These are phyloP conservation scores for Annulohypoxylon truncatum DNA, from an alignment of 2,329 filamentous ascomycete genomes.

Conservation along the genomic window DNA sequence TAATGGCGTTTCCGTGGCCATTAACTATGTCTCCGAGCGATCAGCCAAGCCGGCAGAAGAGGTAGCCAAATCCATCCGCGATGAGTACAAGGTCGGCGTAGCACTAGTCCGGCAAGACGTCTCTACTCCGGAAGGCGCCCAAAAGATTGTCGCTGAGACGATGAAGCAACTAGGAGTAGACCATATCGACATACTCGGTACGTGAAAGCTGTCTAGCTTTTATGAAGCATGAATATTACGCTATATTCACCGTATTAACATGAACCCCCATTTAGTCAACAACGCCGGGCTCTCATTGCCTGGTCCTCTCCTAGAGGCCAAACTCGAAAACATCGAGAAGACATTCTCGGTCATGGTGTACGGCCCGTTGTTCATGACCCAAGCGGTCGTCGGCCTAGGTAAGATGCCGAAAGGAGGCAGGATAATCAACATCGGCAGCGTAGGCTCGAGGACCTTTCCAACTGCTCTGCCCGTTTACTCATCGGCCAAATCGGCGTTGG, in stretches of 20 bases:
- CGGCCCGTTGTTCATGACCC: constrained; percentile 44
- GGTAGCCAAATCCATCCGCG: constrained; percentile 46
- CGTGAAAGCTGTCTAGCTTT: not conserved
- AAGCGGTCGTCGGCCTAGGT: constrained; percentile 43
- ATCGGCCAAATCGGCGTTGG: constrained; percentile 52
- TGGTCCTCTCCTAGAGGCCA: constrained; percentile 32
- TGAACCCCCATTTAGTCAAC: constrained; percentile 38
- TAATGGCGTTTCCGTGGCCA: constrained; percentile 55
- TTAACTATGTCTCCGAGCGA: constrained; percentile 56
- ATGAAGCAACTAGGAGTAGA: constrained; percentile 51
- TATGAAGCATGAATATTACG: not conserved
- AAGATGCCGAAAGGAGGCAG: constrained; percentile 53
- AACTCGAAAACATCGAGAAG: constrained; percentile 35
- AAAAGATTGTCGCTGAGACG: constrained; percentile 51
- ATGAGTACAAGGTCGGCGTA: constrained; percentile 47
- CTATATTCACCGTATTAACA: not conserved
- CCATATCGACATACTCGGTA: constrained; percentile 57
- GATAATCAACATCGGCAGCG: constrained; percentile 51
- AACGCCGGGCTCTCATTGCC: constrained; percentile 40
- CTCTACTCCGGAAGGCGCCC: constrained; percentile 48
- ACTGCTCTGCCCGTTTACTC: constrained; percentile 42
- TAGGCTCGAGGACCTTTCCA: constrained; percentile 42
- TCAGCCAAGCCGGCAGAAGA: constrained; percentile 47
- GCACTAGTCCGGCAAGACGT: constrained; percentile 53
- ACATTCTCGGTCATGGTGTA: constrained; percentile 46